Base-by-base conservation (phyloP, 306 rosid genomes). In the Medicago ruthenica region DNA sequence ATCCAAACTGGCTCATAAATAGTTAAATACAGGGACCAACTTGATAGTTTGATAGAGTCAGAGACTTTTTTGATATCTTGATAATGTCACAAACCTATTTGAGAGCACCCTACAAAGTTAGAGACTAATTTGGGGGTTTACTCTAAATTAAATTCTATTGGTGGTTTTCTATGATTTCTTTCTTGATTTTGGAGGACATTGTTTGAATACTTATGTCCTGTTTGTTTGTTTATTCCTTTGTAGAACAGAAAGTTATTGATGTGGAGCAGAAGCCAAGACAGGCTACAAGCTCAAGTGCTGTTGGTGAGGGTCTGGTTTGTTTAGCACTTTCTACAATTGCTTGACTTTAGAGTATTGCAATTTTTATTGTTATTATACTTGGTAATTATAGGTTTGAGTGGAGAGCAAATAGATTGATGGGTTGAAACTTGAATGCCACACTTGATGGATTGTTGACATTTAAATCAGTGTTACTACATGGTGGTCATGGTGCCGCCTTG, bases 231-330 rank as follows among this genome's bases (percentile, higher is more conserved):
- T 10, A 61, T 59, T 76, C 51, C 83, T 81, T 67, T 74, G 24
- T 83, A 74, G 83, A 84, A 81, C 89, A 94, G 98, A 88, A 81
- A 68, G 81, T 67, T 34, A 34, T 34, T 77, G 77, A 66, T 15
- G 85, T 42, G 70, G 76, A 54, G 45, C 83, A 75, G 82, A 40
- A 88, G 64, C 70, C 77, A 15, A 39, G 67, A 51, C 83, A 66
- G 51, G 80, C 88, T 48, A 74, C 82, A 1, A 80, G 86, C 66
- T 86, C 88, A 44, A 57, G 48, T 48, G 22, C 41, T 41, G 70
- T 7, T 57, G 94, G 90, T 84, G 79, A 87, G 89, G 79, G 70
- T 87, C 41, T 71, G 60, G 37, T 39, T 76, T 37, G 1, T 22
- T 13, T 81, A 16, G 74, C 11, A 3, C 45, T 69, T 68, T 31